Conservation (phyloP, 1,284 basidiomycete genomes). For the Mycena citricolor region DNA sequence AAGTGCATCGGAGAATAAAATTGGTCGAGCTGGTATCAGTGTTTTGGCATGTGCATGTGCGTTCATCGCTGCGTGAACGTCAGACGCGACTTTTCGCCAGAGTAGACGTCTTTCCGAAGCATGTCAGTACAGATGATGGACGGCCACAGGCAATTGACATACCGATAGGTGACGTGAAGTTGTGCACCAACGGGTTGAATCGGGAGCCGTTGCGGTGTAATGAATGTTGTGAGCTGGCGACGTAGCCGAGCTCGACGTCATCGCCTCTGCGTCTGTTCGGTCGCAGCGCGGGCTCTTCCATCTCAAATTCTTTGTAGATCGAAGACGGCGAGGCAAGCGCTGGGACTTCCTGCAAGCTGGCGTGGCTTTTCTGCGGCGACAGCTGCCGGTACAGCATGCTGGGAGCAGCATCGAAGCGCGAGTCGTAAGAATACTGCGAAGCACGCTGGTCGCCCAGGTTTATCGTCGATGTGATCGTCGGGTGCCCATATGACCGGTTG, state of each 20-base stretch:
- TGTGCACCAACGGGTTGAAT: slow-evolving; percentile 45
- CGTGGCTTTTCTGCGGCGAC: too few relatives aligned
- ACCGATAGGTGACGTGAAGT: slow-evolving; percentile 56
- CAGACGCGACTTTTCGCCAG: slow-evolving; percentile 6
- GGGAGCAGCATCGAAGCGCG: too few relatives aligned
- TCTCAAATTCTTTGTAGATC: too few relatives aligned
- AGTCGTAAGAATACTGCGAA: slow-evolving; percentile 5
- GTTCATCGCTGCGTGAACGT: slow-evolving; percentile 13
- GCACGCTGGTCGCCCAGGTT: background rate
- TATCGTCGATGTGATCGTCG: background rate
- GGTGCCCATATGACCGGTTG: slow-evolving; percentile 1
- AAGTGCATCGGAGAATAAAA: background rate
- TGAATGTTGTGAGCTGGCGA: slow-evolving; percentile 40
- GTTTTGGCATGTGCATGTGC: too few relatives aligned
- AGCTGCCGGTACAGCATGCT: too few relatives aligned
- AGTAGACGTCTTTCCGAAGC: background rate
- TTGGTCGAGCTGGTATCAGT: too few relatives aligned
- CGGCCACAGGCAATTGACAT: slow-evolving; percentile 22
- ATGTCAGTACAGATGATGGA: background rate
- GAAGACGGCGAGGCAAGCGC: too few relatives aligned
- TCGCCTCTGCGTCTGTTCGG: slow-evolving; percentile 42
- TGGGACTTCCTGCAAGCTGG: too few relatives aligned
- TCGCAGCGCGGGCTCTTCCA: slow-evolving; percentile 31
- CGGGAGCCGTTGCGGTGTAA: slow-evolving; percentile 21
- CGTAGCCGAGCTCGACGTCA: slow-evolving; percentile 41